Evolutionary conservation across 176 grass and related monocot species (phyloP).

Genomic region (Cenchrus purpureus): DNA sequence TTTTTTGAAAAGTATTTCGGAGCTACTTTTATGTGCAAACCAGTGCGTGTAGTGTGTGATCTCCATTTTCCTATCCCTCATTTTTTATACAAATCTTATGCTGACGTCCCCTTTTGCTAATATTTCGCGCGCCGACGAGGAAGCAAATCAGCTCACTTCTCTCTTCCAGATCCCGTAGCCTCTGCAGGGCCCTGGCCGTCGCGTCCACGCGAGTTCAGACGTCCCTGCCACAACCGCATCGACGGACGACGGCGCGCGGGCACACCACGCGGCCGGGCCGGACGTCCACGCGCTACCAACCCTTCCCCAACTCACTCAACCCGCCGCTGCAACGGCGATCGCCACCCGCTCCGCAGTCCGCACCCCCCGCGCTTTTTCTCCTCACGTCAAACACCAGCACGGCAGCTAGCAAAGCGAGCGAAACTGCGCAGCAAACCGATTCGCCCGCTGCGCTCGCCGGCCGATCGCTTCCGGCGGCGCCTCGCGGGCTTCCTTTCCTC

Average conservation of each 20-base stretch:
- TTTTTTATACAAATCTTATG: too few species aligned
- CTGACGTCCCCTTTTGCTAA: too few species aligned
- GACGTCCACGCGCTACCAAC: conserved; percentile 42
- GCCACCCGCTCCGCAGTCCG: neutral
- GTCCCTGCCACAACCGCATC: conserved; percentile 39
- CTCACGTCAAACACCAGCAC: conserved; percentile 30
- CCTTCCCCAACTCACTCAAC: neutral
- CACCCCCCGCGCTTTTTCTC: neutral
- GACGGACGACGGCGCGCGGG: conserved; percentile 38
- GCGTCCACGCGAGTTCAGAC: conserved; percentile 4
- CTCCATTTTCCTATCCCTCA: too few species aligned
- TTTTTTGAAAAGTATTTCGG: too few species aligned
- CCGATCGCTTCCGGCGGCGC: neutral
- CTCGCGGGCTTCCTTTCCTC: conserved; percentile 4
- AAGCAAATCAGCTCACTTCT: neutral
- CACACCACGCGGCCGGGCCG: conserved; percentile 2
- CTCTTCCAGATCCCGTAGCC: neutral
- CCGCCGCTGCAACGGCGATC: conserved; percentile 22
- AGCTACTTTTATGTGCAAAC: too few species aligned
- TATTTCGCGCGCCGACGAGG: too few species aligned
- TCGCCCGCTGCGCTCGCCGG: neutral
- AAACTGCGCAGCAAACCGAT: neutral
- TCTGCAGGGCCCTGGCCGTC: neutral
- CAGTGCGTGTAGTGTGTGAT: too few species aligned
- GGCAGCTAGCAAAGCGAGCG: neutral